Evolutionary conservation across 2,329 filamentous ascomycete species (phyloP), one percentile per base, ranked within the genome.

Genomic region (Epichloe gansuensis): DNA sequence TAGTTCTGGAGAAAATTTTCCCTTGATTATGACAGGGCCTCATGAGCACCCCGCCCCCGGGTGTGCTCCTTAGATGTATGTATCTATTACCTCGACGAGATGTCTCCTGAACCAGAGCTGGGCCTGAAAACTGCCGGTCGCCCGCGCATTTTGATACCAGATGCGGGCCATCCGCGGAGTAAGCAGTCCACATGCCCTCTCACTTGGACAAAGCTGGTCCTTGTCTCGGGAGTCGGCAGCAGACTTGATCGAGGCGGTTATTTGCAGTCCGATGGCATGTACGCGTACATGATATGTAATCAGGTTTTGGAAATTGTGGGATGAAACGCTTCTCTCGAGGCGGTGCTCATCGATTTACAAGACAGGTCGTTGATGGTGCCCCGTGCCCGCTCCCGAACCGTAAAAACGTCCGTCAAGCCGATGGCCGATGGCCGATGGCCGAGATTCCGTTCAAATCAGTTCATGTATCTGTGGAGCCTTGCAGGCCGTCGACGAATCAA

Each of bases 41-140:
- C 13, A 31, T 5, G 9, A 21, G 11, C 60, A 62, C 31, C 58
- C 60, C 3, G 17, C 17, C 17, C 17, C 17, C 17, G 17, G 60
- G 59, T 9, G 15, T 55, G 13, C 42, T 54, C 11, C 60, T 61
- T 50, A 50, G 8, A 31, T 31, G 28, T 61, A 55, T 61, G 61
- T 50, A 61, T 61, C 38, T 59, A 61, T 39, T 59, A 61, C 41
- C 51, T 62, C 4, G 58, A 61, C 53, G 60, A 62, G 50, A 62
- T 59, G 60, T 62, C 60, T 6, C 46, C 53, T 5, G 58, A 52
- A 3, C 60, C 60, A 3, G 58, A 60, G 51, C 51, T 43, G 8
- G 60, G 58, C 21, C 46, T 60, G 2, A 50, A 53, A 5, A 57
- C 60, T 1, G 59, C 59, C 15, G 57, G 61, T 43, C 53, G 54